phyloP scores from a whole-genome alignment of 2,329 filamentous ascomycete species.

The Aspergillus sp. region DNA sequence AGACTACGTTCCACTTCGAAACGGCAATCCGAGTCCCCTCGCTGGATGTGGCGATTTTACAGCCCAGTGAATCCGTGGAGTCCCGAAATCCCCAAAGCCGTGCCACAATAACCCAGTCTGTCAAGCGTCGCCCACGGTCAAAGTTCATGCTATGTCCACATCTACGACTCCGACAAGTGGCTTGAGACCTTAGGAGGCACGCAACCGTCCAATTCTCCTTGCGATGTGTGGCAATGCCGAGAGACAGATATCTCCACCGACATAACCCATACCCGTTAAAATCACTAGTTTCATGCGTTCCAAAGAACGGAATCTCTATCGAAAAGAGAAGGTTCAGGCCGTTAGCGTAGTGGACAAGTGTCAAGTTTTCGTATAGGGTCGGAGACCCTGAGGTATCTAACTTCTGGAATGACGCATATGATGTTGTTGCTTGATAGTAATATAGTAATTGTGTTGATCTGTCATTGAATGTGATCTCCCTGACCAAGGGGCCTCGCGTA shows the following conservation, averaged over 20 bases:
- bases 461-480: constrained; percentile 38
- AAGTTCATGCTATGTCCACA: constrained; percentile 39
- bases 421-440: constrained; percentile 30
- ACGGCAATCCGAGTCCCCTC: constrained; percentile 41
- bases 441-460: constrained; percentile 36
- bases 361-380: constrained; percentile 23
- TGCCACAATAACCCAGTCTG: constrained; percentile 37
- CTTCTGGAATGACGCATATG: constrained; percentile 38
- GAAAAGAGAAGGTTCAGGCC: constrained; percentile 32
- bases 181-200: constrained; percentile 38
- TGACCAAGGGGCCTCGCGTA: constrained; percentile 24
- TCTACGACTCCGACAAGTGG: constrained; percentile 23
- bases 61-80: constrained; percentile 37
- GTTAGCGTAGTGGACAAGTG: constrained; percentile 25
- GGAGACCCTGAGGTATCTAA: constrained; percentile 22
- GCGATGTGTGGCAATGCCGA: constrained; percentile 38
- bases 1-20: constrained; percentile 43
- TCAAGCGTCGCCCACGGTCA: constrained; percentile 41
- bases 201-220: constrained; percentile 36
- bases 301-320: constrained; percentile 42
- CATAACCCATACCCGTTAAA: constrained; percentile 23
- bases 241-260: constrained; percentile 41
- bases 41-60: constrained; percentile 37
- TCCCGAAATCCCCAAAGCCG: constrained; percentile 37
- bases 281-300: constrained; percentile 30